Percentiles rank a stretch among this genome's conserved stretches.
phyloP scores from a whole-genome alignment of 169 alveolate species.

The Theileria sp. region DNA sequence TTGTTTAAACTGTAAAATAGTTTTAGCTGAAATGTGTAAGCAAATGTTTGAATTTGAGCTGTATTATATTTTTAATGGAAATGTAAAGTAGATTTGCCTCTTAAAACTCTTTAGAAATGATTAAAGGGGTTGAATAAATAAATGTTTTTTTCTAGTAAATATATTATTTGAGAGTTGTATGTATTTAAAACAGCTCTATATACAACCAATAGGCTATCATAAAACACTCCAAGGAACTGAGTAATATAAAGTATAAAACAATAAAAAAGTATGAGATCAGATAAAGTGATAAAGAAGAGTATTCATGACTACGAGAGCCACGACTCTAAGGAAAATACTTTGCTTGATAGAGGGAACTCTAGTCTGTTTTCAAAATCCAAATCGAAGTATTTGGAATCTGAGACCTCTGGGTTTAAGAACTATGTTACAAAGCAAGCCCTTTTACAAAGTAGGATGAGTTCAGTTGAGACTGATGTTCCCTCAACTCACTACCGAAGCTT shows the following conservation, averaged over 20 bases:
- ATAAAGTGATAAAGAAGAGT: conserved; percentile 5
- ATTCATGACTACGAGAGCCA: background rate
- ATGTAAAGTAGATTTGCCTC: background rate
- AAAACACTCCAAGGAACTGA: background rate
- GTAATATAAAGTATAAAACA: background rate
- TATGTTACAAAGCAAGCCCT: conserved; percentile 16
- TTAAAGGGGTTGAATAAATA: background rate
- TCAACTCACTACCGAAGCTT: conserved; percentile 36
- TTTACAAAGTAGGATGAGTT: conserved; percentile 32
- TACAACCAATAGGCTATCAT: background rate
- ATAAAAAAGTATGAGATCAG: background rate
- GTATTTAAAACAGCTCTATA: background rate
- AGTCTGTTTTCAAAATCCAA: background rate
- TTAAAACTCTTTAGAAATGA: background rate
- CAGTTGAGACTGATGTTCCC: conserved; percentile 62
- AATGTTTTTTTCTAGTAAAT: background rate
- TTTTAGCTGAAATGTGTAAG: background rate
- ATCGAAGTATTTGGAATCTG: conserved; percentile 3
- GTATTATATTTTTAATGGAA: background rate
- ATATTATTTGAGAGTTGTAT: background rate
- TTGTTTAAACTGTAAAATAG: background rate
- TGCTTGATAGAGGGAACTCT: background rate
- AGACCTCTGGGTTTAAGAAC: conserved; percentile 3
- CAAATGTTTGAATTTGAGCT: background rate
- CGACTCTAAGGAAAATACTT: conserved; percentile 9